A percentile compares a stretch with the other conserved stretches of the same genome.
Evolutionary conservation across 768 basidiomycete species (phyloP).

Genomic region (Crucibulum laeve): DNA sequence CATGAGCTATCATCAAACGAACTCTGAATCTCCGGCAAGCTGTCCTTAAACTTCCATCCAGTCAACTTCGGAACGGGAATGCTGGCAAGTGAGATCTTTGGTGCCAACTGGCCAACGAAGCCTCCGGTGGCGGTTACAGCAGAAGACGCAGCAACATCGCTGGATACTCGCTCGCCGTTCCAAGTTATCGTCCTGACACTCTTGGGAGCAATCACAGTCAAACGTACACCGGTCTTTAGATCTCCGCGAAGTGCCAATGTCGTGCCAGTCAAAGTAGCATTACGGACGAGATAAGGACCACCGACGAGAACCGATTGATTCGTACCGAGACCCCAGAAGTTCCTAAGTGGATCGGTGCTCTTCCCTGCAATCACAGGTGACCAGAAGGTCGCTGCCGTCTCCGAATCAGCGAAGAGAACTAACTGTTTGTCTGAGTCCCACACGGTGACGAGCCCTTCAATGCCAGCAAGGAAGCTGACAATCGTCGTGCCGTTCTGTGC

Average conservation of each 20-base stretch:
- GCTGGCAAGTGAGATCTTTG: slow-evolving; percentile 18
- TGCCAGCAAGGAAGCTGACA: slow-evolving; percentile 52
- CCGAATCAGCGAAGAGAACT: slow-evolving; percentile 62
- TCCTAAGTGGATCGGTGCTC: slow-evolving; percentile 37
- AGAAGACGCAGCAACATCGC: slow-evolving; percentile 23
- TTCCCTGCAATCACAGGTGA: slow-evolving; percentile 54
- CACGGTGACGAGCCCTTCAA: slow-evolving; percentile 54
- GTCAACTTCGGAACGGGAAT: slow-evolving; percentile 41
- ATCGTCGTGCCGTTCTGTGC: slow-evolving; percentile 25
- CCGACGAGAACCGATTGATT: slow-evolving; percentile 64
- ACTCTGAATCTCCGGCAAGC: slow-evolving; percentile 62
- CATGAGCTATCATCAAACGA: slow-evolving; percentile 62
- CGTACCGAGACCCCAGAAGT: slow-evolving; percentile 72
- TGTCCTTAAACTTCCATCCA: slow-evolving; percentile 74
- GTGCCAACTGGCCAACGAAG: slow-evolving; percentile 44
- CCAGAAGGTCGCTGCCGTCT: slow-evolving; percentile 71
- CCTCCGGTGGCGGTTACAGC: slow-evolving; percentile 34
- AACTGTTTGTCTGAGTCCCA: slow-evolving; percentile 67
- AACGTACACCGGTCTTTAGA: slow-evolving; percentile 48
- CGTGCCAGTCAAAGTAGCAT: slow-evolving; percentile 42
- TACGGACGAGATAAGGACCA: slow-evolving; percentile 63
- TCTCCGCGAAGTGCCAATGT: slow-evolving; percentile 65
- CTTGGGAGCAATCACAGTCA: slow-evolving; percentile 63
- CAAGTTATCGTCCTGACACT: slow-evolving; percentile 53
- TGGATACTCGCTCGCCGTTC: slow-evolving; percentile 56